Conservation (phyloP, 2,329 filamentous ascomycete species). For the Pseudocercospora musae region DNA sequence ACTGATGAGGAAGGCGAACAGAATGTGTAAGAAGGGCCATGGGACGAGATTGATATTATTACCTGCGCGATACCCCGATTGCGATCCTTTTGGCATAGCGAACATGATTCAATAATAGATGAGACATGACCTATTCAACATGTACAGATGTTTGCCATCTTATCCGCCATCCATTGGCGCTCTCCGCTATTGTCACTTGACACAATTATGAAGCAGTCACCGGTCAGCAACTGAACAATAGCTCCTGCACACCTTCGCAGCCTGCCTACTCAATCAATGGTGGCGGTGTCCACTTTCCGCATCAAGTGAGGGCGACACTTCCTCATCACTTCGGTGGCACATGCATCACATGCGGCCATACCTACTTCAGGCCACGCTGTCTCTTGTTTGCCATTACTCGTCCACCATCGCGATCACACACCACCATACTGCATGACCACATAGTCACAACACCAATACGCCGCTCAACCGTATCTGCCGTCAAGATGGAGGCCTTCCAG, state of each 20-base stretch:
- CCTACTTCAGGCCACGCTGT: not conserved
- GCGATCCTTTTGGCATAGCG: conserved; percentile 2
- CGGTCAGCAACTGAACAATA: not conserved
- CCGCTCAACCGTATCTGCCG: not conserved
- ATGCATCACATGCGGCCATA: not conserved
- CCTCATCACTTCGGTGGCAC: not conserved
- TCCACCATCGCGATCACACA: not conserved
- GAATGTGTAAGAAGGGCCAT: not conserved
- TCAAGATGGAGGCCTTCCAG: not conserved
- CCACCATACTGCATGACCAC: not conserved
- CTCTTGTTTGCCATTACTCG: not conserved
- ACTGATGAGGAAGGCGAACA: conserved; percentile 2
- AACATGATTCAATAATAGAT: not conserved
- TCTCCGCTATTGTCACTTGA: not conserved
- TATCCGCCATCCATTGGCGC: not conserved
- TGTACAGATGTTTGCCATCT: not conserved
- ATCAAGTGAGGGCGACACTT: not conserved
- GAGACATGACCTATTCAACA: not conserved
- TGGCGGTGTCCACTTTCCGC: not conserved
- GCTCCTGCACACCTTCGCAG: not conserved
- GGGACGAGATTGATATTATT: conserved; percentile 3
- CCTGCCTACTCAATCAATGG: not conserved
- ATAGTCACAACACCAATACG: not conserved
- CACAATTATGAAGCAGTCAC: not conserved
- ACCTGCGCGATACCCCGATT: not conserved